phyloP scores from a whole-genome alignment of 768 basidiomycete genomes.

The Leccinum barrowsii region DNA sequence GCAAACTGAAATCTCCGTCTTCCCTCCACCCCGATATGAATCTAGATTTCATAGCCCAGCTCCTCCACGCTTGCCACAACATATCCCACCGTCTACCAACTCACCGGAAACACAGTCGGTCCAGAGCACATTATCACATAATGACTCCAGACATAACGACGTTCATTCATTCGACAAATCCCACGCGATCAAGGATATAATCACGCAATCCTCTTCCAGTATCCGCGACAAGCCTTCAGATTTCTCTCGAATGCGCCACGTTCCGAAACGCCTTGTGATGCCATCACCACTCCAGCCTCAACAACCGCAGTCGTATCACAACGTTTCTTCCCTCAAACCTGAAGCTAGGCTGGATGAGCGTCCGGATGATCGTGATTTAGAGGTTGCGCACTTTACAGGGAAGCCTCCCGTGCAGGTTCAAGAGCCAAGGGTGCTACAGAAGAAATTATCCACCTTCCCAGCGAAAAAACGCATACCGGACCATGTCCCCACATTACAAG shows the following conservation, averaged over 20 bases:
- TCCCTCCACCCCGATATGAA: conserved; percentile 25
- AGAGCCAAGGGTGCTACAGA: conserved; percentile 22
- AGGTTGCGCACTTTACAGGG: conserved; percentile 4
- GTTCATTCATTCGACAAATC: conserved; percentile 10
- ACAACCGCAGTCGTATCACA: conserved; percentile 12
- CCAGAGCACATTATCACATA: not conserved
- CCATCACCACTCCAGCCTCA: conserved; percentile 58
- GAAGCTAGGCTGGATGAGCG: conserved; percentile 4
- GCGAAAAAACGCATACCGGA: conserved; percentile 25
- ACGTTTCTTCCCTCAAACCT: conserved; percentile 6
- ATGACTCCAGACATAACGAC: conserved; percentile 7
- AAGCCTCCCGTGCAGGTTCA: conserved; percentile 7
- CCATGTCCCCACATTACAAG: conserved; percentile 16
- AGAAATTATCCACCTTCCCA: conserved; percentile 23
- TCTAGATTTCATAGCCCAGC: conserved; percentile 5
- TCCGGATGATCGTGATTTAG: not conserved
- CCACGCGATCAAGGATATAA: not conserved
- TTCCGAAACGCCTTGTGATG: conserved; percentile 72
- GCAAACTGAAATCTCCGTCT: conserved; percentile 11
- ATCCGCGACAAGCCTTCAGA: conserved; percentile 10
- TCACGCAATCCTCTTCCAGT: conserved; percentile 5
- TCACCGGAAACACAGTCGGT: conserved; percentile 4
- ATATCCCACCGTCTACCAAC: conserved; percentile 1
- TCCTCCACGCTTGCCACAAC: conserved; percentile 10
- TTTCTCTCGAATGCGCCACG: conserved; percentile 31